These are phyloP conservation scores for Fonsecaea pedrosoi DNA, from an alignment of 2,329 filamentous ascomycete species.

Conservation along the genomic window DNA sequence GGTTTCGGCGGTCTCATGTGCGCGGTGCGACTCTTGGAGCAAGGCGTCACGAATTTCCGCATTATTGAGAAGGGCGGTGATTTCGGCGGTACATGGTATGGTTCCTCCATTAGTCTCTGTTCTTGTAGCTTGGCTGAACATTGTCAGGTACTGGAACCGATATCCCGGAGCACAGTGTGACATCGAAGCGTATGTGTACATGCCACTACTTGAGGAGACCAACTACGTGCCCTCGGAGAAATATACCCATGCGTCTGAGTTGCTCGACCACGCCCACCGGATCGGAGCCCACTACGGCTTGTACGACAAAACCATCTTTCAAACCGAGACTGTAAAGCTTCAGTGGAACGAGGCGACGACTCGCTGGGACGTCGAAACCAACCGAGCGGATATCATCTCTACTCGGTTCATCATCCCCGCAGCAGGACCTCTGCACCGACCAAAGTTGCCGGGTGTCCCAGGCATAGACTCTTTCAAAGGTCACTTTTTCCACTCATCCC, in stretches of 20 bases:
- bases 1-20: constrained; percentile 17
- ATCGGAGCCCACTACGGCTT: constrained; percentile 28
- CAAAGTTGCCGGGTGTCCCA: constrained; percentile 40
- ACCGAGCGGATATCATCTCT: constrained; percentile 41
- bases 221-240: constrained; percentile 35
- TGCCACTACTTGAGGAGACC: constrained; percentile 35
- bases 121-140: neutral
- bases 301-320: constrained; percentile 31
- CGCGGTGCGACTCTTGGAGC: constrained; percentile 26
- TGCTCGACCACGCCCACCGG: constrained; percentile 30
- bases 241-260: constrained; percentile 30
- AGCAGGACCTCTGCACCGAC: constrained; percentile 47
- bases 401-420: constrained; percentile 52
- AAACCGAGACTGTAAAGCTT: constrained; percentile 30
- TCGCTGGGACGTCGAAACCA: constrained; percentile 35
- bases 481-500: constrained; percentile 52
- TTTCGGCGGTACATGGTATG: constrained; percentile 38
- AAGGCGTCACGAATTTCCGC: constrained; percentile 17
- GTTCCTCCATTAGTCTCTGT: neutral
- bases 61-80: constrained; percentile 23
- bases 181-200: constrained; percentile 34
- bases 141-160: constrained; percentile 36
- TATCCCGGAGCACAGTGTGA: constrained; percentile 39
- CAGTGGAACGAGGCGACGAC: constrained; percentile 28
- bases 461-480: constrained; percentile 47